Conservation (phyloP, 306 rosid genomes). For the Rosa chinensis region DNA sequence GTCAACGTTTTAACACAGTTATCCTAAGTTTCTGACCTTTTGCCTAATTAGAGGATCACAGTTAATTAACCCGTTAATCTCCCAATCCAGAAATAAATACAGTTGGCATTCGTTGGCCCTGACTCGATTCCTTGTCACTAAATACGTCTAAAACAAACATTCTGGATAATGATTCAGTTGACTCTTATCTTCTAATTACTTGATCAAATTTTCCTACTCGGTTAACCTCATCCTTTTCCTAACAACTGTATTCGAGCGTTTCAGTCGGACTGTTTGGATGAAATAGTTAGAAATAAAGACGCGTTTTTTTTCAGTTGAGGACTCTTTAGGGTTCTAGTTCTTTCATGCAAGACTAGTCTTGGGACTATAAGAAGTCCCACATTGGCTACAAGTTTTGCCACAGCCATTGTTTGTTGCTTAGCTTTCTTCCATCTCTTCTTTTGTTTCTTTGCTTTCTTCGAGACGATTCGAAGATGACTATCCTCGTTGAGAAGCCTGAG, state of each 20-base stretch:
- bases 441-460: not conserved
- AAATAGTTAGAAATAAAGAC: not conserved
- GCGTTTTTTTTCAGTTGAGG: conserved; percentile 4
- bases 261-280: not conserved
- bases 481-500: not conserved
- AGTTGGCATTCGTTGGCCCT: not conserved
- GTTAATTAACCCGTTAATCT: not conserved
- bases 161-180: not conserved
- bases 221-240: not conserved
- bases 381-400: not conserved
- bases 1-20: not conserved
- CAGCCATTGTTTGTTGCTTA: not conserved
- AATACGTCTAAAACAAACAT: not conserved
- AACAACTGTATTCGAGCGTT: not conserved
- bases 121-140: not conserved
- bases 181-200: not conserved
- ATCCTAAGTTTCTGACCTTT: not conserved
- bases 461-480: not conserved
- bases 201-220: not conserved
- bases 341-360: not conserved
- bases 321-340: not conserved
- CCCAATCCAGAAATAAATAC: not conserved
- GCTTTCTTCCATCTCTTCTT: not conserved
- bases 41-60: not conserved
- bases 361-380: not conserved